Base-by-base conservation (phyloP, 805 yeast species). In the Saturnispora silvae region DNA sequence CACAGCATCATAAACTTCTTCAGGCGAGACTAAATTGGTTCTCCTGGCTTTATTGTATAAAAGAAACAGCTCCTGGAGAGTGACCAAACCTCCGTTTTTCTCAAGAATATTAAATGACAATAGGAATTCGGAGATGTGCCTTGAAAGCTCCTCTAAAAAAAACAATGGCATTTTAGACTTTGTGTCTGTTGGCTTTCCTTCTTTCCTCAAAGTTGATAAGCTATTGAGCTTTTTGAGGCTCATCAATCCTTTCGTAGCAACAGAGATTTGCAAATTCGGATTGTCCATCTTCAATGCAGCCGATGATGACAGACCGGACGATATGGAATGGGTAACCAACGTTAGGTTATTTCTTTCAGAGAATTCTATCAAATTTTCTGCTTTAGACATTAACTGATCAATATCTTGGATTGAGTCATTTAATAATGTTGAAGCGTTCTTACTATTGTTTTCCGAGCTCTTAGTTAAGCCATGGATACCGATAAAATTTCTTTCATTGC, bases 51-150 rank as follows among this genome's bases (percentile, higher is more conserved):
- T 64, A 46, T 81, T 81, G 57, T 75, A 81, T 19, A 73, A 45
- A 0, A 78, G 73, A 54, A 67, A 81, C 15, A 81, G 50, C 47
- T 81, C 89, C 35, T 72, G 67, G 24, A 80, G 46, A 0, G 84
- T 66, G 11, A 81, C 61, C 15, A 76, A 60, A 2, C 81, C 83
- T 31, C 78, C 77, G 33, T 67, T 68, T 25, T 60, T 62, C 28
- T 60, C 65, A 39, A 77, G 46, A 18, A 76, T 48, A 49, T 59
- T 52, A 42, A 61, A 51, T 43, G 57, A 55, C 8, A 63, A 58
- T 8, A 82, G 60, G 54, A 75, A 86, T 47, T 82, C 95, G 28
- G 84, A 77, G 3, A 89, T 52, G 49, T 84, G 87, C 37, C 95
- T 67, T 0, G 96, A 72, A 14, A 85, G 60, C 49, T 85, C 95